These are phyloP conservation scores for Stentor coeruleus DNA, from an alignment of 73 alveolate species.

Conservation along the genomic window DNA sequence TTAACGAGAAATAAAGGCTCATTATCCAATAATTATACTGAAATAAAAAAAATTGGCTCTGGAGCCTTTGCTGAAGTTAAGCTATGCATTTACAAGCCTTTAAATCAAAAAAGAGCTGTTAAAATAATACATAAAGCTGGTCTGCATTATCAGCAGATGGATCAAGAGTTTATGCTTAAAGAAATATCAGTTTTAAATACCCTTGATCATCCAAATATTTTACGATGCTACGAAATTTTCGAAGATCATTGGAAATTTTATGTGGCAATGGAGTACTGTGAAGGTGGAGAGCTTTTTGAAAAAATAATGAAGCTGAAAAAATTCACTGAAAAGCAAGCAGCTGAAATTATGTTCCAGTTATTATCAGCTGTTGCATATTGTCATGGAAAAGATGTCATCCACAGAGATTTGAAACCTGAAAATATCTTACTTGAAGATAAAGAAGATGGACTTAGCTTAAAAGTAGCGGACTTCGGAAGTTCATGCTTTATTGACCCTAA, in stretches of 20 bases:
- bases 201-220: constrained; percentile 46
- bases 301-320: constrained; percentile 68
- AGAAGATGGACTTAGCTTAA: constrained; percentile 38
- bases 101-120: neutral
- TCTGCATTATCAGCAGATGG: neutral
- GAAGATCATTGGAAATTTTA: constrained; percentile 53
- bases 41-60: neutral
- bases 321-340: constrained; percentile 68
- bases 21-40: neutral
- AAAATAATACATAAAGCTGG: neutral
- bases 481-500: constrained; percentile 48
- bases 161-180: constrained; percentile 25
- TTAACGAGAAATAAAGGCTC: neutral
- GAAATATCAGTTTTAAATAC: constrained; percentile 45
- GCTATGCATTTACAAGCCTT: neutral
- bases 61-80: neutral
- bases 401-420: constrained; percentile 69
- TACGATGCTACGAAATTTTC: constrained; percentile 36
- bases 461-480: constrained; percentile 86
- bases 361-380: constrained; percentile 74
- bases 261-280: constrained; percentile 63
- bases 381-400: constrained; percentile 71
- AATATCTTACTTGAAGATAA: constrained; percentile 52
- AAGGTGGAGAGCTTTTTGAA: constrained; percentile 83
- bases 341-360: constrained; percentile 69